Evolutionary conservation across 345 rosid species (phyloP).

Genomic region (Salix caprea): DNA sequence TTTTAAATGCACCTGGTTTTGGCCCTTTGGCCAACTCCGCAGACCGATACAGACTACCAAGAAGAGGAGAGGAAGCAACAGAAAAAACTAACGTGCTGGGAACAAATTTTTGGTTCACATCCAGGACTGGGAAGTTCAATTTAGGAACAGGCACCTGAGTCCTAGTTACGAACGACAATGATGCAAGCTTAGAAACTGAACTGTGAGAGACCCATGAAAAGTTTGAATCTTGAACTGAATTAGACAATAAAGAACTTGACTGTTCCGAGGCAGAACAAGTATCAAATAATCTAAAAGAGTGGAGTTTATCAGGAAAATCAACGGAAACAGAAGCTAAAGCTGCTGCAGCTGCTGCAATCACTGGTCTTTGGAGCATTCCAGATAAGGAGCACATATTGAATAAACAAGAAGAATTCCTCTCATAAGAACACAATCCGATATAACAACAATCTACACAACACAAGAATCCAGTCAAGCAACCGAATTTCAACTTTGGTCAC

Average conservation of each 20-base stretch:
- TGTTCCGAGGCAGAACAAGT: constrained; percentile 33
- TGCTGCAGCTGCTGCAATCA: constrained; percentile 76
- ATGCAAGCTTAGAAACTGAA: constrained; percentile 58
- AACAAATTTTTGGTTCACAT: constrained; percentile 22
- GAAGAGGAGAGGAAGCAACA: constrained; percentile 41
- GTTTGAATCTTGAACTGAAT: constrained; percentile 28
- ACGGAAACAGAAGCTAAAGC: constrained; percentile 71
- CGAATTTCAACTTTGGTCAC: neutral
- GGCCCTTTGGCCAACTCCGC: constrained; percentile 71
- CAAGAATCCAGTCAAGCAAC: neutral
- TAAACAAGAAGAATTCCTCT: constrained; percentile 25
- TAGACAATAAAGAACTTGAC: constrained; percentile 30
- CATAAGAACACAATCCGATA: constrained; percentile 6
- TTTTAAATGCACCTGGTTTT: constrained; percentile 37
- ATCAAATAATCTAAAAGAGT: constrained; percentile 35
- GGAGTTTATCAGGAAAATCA: constrained; percentile 55
- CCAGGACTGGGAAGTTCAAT: constrained; percentile 33
- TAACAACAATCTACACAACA: neutral
- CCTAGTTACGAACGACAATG: constrained; percentile 50
- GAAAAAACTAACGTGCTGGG: constrained; percentile 25
- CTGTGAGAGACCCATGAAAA: constrained; percentile 57
- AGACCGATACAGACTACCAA: constrained; percentile 54
- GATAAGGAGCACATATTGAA: constrained; percentile 67
- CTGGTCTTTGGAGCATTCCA: constrained; percentile 77
- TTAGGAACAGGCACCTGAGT: constrained; percentile 60